Conservation (phyloP, 305 asterid species). For the Caryopteris hybrid region DNA sequence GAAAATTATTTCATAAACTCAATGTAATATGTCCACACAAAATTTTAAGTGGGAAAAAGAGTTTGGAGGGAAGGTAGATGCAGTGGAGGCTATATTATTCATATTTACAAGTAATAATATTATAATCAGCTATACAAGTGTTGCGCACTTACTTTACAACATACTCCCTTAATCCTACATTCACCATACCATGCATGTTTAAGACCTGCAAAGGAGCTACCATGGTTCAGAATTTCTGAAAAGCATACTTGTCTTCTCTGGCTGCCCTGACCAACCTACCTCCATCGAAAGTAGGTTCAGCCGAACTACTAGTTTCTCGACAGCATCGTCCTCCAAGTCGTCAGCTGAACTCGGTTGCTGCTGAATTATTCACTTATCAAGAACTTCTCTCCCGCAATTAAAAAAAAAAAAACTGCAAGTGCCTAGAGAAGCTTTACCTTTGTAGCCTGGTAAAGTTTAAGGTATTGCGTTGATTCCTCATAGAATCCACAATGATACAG, state of each 20-base stretch:
- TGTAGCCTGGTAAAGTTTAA: slow-evolving; percentile 47
- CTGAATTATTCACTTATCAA: slow-evolving; percentile 15
- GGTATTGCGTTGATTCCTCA: slow-evolving; percentile 55
- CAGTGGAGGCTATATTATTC: no score
- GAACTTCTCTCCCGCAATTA: neutral
- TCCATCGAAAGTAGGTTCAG: slow-evolving; percentile 68
- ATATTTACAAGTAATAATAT: no score
- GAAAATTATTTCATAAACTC: no score
- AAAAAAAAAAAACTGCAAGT: neutral
- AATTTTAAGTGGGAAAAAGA: no score
- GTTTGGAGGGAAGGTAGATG: no score
- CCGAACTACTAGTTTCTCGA: slow-evolving; percentile 51
- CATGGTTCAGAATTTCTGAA: slow-evolving; percentile 69
- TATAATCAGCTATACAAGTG: neutral
- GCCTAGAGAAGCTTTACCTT: slow-evolving; percentile 31
- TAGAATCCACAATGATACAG: slow-evolving; percentile 82
- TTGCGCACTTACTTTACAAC: neutral
- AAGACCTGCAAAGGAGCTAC: slow-evolving; percentile 26
- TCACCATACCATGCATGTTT: neutral
- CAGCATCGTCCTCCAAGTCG: slow-evolving; percentile 54
- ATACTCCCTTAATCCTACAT: neutral
- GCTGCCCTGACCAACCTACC: slow-evolving; percentile 60
- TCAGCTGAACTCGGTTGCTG: slow-evolving; percentile 27
- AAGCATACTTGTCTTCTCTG: slow-evolving; percentile 39
- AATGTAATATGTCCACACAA: no score